Evolutionary conservation across 257 asterid genomes (phyloP).

Genomic region (Fraxinus anomala): DNA sequence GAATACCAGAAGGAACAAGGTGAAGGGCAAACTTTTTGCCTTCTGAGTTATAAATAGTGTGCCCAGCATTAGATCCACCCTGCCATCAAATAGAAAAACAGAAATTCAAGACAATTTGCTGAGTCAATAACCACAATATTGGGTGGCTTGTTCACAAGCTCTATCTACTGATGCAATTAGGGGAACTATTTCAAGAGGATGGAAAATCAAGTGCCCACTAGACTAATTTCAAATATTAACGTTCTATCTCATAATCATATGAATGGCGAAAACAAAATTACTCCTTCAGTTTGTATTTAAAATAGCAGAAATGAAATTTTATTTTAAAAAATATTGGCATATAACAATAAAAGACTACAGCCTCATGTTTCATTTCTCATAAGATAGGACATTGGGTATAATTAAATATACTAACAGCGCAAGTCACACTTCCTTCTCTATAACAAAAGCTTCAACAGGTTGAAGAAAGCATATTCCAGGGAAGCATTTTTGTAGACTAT

Average conservation of each 20-base stretch:
- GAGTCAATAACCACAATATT: not conserved
- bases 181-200: not conserved
- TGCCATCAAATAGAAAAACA: conserved; percentile 30
- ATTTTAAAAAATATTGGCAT: not conserved
- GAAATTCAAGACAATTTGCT: not conserved
- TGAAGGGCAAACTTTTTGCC: conserved; percentile 96
- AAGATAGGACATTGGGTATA: not conserved
- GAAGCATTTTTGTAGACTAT: not conserved
- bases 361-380: not conserved
- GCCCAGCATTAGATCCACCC: conserved; percentile 99
- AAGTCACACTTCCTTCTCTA: not conserved
- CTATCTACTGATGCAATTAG: not conserved
- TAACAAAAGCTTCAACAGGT: not conserved
- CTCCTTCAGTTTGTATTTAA: not conserved
- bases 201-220: not conserved
- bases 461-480: not conserved
- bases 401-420: not conserved
- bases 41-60: conserved; percentile 89
- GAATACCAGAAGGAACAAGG: conserved; percentile 94
- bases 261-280: not conserved
- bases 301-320: not conserved
- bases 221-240: not conserved
- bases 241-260: not conserved
- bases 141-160: not conserved
- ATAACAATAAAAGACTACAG: not conserved